A percentile compares a stretch with the other conserved stretches of the same genome.
These are phyloP conservation scores for Microcyclosporella mali DNA, from an alignment of 2,329 filamentous ascomycete species.

Conservation along the genomic window DNA sequence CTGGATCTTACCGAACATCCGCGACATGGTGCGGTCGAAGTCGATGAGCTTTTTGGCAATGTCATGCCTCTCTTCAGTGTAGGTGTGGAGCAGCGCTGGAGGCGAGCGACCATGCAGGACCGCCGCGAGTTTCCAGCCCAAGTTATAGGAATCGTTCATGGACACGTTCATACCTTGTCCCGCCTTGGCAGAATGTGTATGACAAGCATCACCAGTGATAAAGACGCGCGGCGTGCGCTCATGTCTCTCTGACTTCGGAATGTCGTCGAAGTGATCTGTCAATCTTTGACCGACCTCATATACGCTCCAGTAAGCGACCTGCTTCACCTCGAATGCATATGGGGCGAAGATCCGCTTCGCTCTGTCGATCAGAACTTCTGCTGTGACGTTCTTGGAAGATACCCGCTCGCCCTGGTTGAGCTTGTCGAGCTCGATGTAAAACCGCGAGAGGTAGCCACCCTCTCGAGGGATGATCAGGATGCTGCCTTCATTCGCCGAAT, in stretches of 20 bases:
- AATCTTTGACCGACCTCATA: slow-evolving; percentile 52
- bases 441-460: slow-evolving; percentile 29
- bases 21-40: slow-evolving; percentile 47
- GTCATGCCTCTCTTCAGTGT: slow-evolving; percentile 48
- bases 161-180: slow-evolving; percentile 68
- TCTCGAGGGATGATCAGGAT: slow-evolving; percentile 68
- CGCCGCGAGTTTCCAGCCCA: slow-evolving; percentile 50
- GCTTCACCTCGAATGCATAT: slow-evolving; percentile 58
- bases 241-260: slow-evolving; percentile 51
- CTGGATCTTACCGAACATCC: no score
- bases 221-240: slow-evolving; percentile 53
- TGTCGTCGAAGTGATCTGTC: slow-evolving; percentile 61
- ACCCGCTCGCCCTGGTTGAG: slow-evolving; percentile 43
- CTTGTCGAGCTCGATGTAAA: slow-evolving; percentile 35
- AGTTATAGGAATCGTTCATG: slow-evolving; percentile 60
- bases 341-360: slow-evolving; percentile 61
- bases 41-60: slow-evolving; percentile 61
- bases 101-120: slow-evolving; percentile 37
- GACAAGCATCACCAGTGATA: slow-evolving; percentile 59
- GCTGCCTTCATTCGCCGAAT: slow-evolving; percentile 62
- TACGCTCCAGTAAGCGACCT: slow-evolving; percentile 63
- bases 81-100: slow-evolving; percentile 43
- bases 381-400: slow-evolving; percentile 58
- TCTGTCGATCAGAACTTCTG: slow-evolving; percentile 55
- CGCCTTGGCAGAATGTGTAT: slow-evolving; percentile 55